Evolutionary conservation across 495 filamentous ascomycete genomes (phyloP), one percentile per base, ranked within the genome.

Genomic region (Durotheca rogersii): DNA sequence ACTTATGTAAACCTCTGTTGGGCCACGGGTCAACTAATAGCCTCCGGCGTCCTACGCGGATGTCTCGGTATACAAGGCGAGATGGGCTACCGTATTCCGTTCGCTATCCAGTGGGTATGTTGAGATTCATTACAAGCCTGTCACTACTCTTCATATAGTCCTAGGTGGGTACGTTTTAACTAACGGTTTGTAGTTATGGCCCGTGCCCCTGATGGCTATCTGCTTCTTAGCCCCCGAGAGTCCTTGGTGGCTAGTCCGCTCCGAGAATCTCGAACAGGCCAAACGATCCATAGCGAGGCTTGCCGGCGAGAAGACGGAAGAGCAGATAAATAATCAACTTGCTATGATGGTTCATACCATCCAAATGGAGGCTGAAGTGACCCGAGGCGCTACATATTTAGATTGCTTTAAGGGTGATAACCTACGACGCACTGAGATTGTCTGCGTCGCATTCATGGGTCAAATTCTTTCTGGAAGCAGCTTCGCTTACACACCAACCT

Each of bases 1-100:
- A 82, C 81, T n/a, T 85, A 84, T 48, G 81, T 87, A 46, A 87
- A 87, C 54, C 74, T 86, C 41, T 86, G 82, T 61, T 88, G 84
- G 84, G 80, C 77, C 18, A 69, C 87, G 9, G 85, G 85, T 7
- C 81, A 86, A 58, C 68, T 87, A 38, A 79, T 87, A 52, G 78
- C 77, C 11, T 65, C 80, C 6, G 84, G 82, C 35, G 81, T 87
- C 14, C 73, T 86, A 58, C 18, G 79, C 21, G 67, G 65, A 23
- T 70, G 79, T 7, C 47, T 69, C 9, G 69, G 74, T 43, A 65
- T 83, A 53, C 77, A 79, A 71, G 71, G 72, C 1, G 81, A 87
- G 64, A 87, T 84, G 85, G 79, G 84, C 58, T 89, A 82, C 74
- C 82, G 83, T 2, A 65, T 85, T 25, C 84, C 85, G 0, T 72